Percentiles rank a stretch among this genome's conserved stretches.
Conservation (phyloP, 306 rosid species). For the cucumber (Cucumis sativus) region Cucumber_9930_V3 NC_026655.2:5365501-5366000, state of each 20-base stretch:
- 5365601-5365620: constrained; percentile 19
- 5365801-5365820: constrained; percentile 66
- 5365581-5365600: constrained; percentile 1
- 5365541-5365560: constrained; percentile 18
- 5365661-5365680: constrained; percentile 90
- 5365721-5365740: neutral
- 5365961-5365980: no score
- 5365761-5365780: constrained; percentile 9
- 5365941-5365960: constrained; percentile 2
- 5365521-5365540: constrained; percentile 10
- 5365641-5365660: constrained; percentile 68
- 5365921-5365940: constrained; percentile 69
- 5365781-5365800: constrained; percentile 36
- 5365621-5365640: constrained; percentile 44
- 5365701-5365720: constrained; percentile 39
- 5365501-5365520: constrained; percentile 15
- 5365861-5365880: constrained; percentile 92
- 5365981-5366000: neutral
- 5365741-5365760: neutral
- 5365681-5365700: constrained; percentile 81
- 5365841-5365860: constrained; percentile 89
- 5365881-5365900: constrained; percentile 93
- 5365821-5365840: constrained; percentile 79
- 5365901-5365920: constrained; percentile 87
- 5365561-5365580: neutral